phyloP scores from a whole-genome alignment of 129 eudicot genomes.

The Pseudognaphalium luteoalbum region DNA sequence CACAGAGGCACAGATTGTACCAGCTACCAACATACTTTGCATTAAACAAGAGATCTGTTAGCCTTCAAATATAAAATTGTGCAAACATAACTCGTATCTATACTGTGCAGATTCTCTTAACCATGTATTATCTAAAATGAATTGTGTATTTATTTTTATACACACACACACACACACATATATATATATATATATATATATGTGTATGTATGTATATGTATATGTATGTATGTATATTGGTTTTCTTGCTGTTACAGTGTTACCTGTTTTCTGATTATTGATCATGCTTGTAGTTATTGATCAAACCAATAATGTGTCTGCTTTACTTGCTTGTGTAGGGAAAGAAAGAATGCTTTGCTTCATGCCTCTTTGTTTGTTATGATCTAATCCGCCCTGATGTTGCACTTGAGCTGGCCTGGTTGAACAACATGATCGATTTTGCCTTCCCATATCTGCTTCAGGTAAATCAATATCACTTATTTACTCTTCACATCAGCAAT shows the following conservation, averaged over 20 bases:
- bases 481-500: constrained; percentile 1
- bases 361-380: constrained; percentile 91
- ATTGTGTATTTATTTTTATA: no score
- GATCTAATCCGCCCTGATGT: constrained; percentile 91
- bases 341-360: constrained; percentile 98
- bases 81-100: neutral
- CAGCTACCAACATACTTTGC: neutral
- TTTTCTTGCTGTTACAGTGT: neutral
- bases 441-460: constrained; percentile 98
- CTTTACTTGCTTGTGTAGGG: constrained; percentile 59
- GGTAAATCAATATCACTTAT: constrained; percentile 35
- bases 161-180: no score
- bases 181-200: no score
- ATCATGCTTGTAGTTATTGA: neutral
- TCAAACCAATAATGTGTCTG: constrained; percentile 11
- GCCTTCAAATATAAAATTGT: neutral
- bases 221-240: no score
- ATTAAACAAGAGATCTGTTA: neutral
- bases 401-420: constrained; percentile 97
- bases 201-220: no score
- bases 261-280: neutral
- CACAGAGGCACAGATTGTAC: neutral
- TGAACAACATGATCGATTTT: constrained; percentile 93
- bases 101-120: neutral
- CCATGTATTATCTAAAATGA: neutral